Evolutionary conservation across 129 eudicot species (phyloP).

Genomic region (Gnaphalium uliginosum): DNA sequence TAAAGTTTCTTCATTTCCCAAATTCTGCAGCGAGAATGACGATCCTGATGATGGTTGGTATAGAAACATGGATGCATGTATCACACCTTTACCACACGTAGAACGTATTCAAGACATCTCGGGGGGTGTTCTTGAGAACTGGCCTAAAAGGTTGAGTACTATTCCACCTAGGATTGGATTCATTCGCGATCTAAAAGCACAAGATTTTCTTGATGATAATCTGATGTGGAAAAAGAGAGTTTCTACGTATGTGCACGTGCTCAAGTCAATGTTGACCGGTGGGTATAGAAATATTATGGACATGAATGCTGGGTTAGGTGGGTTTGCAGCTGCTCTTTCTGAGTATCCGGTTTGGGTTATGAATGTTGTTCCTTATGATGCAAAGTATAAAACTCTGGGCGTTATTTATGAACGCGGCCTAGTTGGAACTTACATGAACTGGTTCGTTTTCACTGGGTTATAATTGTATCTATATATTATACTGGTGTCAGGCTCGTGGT

Average conservation of each 20-base stretch:
- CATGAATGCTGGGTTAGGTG: conserved; percentile 44
- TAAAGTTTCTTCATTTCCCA: conserved; percentile 26
- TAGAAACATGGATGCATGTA: conserved; percentile 38
- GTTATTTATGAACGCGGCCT: conserved; percentile 41
- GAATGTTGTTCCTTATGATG: conserved; percentile 45
- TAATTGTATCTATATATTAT: background rate
- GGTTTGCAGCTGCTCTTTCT: conserved; percentile 47
- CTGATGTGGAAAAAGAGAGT: conserved; percentile 35
- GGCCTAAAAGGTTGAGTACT: conserved; percentile 41
- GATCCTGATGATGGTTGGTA: conserved; percentile 47
- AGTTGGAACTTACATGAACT: conserved; percentile 44
- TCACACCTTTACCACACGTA: conserved; percentile 33
- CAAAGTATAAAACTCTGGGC: conserved; percentile 23
- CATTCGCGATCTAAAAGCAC: conserved; percentile 1
- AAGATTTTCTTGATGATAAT: conserved; percentile 32
- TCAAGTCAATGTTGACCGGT: conserved; percentile 28
- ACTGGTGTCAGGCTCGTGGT: background rate
- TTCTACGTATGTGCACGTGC: conserved; percentile 5
- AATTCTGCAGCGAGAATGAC: conserved; percentile 18
- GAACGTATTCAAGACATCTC: conserved; percentile 22
- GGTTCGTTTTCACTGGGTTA: conserved; percentile 14
- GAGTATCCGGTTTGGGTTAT: conserved; percentile 49
- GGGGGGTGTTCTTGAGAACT: conserved; percentile 32
- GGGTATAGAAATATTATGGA: conserved; percentile 46
- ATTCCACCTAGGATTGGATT: conserved; percentile 32